A percentile compares a stretch with the other conserved stretches of the same genome.
These are phyloP conservation scores for Cyathus striatus DNA, from an alignment of 768 basidiomycete species.

Conservation along the genomic window DNA sequence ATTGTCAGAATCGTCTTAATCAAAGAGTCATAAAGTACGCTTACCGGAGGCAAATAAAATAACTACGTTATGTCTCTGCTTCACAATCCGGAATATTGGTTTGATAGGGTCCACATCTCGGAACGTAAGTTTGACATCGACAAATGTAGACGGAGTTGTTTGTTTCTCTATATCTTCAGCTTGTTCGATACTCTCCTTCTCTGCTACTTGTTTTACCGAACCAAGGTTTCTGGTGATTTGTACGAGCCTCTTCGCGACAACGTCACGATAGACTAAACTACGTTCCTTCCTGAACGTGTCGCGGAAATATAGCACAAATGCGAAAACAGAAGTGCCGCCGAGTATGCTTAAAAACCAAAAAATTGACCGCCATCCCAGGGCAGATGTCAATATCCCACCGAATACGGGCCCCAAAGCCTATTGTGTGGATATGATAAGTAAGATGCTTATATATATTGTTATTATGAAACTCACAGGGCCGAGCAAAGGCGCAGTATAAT, in stretches of 20 bases:
- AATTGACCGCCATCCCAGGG: conserved; percentile 71
- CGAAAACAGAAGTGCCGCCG: conserved; percentile 44
- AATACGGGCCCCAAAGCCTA: conserved; percentile 66
- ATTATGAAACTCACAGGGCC: no score
- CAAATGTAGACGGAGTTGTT: no score
- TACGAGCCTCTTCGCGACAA: no score
- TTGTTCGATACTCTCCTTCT: conserved; percentile 9
- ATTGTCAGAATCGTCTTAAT: no score
- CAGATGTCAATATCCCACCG: conserved; percentile 63
- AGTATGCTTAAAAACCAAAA: conserved; percentile 80
- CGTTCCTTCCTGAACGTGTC: conserved; percentile 84
- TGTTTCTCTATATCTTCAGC: conserved; percentile 18
- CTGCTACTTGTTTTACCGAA: conserved; percentile 1
- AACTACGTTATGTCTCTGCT: conserved; percentile 59
- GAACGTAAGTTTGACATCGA: conserved; percentile 49
- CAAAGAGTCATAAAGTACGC: no score
- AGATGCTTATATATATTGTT: no score
- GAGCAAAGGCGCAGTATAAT: conserved; percentile 74
- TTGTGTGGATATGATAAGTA: no score
- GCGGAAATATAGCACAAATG: conserved; percentile 67
- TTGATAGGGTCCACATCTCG: conserved; percentile 72
- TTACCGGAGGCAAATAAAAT: conserved; percentile 69
- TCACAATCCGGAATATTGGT: conserved; percentile 54
- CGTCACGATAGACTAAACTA: conserved; percentile 72
- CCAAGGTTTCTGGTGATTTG: conserved; percentile 2